These are phyloP conservation scores for Isatis lusitanica DNA, from an alignment of 441 rosid genomes.

Conservation along the genomic window DNA sequence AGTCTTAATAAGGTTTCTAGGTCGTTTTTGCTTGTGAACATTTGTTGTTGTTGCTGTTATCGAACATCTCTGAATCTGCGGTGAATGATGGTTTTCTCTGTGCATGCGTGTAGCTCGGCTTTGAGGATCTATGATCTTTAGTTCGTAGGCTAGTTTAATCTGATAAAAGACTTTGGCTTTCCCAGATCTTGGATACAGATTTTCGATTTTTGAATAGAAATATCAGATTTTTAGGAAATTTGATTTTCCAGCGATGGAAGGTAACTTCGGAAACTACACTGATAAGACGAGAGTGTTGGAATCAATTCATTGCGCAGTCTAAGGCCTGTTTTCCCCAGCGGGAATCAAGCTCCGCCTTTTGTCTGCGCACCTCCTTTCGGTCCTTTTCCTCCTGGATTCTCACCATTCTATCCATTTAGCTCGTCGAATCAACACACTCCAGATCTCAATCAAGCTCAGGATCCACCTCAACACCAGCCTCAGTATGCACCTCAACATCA, in stretches of 20 bases:
- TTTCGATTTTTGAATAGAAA: neutral
- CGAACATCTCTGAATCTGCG: constrained; percentile 14
- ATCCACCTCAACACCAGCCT: constrained; percentile 9
- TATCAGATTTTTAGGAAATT: neutral
- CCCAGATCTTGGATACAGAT: too few species aligned
- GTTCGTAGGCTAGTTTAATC: neutral
- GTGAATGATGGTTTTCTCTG: neutral
- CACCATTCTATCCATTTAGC: constrained; percentile 66
- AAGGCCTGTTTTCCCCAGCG: constrained; percentile 56
- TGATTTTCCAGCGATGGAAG: constrained; percentile 16
- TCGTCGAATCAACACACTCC: constrained; percentile 38
- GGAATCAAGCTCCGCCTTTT: constrained; percentile 47
- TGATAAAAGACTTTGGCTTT: neutral
- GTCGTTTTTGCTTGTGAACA: neutral
- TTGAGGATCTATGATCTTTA: neutral
- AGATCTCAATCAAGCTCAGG: constrained; percentile 42
- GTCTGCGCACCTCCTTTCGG: constrained; percentile 52
- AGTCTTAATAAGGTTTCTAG: neutral
- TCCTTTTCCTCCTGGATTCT: constrained; percentile 59
- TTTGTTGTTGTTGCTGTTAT: neutral
- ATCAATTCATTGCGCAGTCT: constrained; percentile 63
- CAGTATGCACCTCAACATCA: constrained; percentile 7
- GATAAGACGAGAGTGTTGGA: constrained; percentile 71
- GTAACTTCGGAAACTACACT: constrained; percentile 8
- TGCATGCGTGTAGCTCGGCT: constrained; percentile 18